Evolutionary conservation across 2,329 filamentous ascomycete species (phyloP), one percentile per base, ranked within the genome.

Genomic region (Phyllachora maydis): DNA sequence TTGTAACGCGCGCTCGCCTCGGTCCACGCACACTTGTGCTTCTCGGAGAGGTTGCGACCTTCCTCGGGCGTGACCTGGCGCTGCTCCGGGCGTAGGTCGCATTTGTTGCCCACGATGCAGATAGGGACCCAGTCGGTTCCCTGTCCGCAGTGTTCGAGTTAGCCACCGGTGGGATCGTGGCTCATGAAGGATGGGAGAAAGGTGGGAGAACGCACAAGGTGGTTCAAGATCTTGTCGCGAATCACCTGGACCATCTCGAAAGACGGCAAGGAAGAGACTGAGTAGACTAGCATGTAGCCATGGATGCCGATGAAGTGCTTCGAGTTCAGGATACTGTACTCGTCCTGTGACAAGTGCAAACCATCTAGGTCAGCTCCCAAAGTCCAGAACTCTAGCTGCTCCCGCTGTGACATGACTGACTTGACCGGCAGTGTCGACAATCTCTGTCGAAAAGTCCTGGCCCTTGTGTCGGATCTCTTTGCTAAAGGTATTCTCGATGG

Each of bases 261-360:
- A 7, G 82, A 91, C 38, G 88, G 77, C 41, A 79, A 71, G 22
- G 79, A 92, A 12, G 78, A 77, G 23, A 98, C 83, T n/a, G 83
- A 92, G 52, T 98, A 98, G 23, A 93, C 85, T 30, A 98, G 74
- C 65, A 98, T 82, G 50, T 95, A 98, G 27, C 88, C 88, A 55
- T 98, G 88, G 35, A 95, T 95, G 32, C 88, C 88, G 46, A 98
- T 95, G 41, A 95, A 95, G 47, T 95, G 85, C 56, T 95, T 95
- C 32, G 79, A 91, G 51, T 93, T 95, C 31, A 98, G 61, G 34
- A 95, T 93, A 44, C 79, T 91, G 58, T 98, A 98, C 52, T 98
- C 88, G 57, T 98, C 88, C 74, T 88, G 42, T 9, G 16, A n/a
- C n/a, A n/a, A n/a, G n/a, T n/a, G n/a, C n/a, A n/a, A n/a, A n/a